Evolutionary conservation across 441 rosid species (phyloP), one percentile per base, ranked within the genome.

Genomic region (Corymbia citriodora): DNA sequence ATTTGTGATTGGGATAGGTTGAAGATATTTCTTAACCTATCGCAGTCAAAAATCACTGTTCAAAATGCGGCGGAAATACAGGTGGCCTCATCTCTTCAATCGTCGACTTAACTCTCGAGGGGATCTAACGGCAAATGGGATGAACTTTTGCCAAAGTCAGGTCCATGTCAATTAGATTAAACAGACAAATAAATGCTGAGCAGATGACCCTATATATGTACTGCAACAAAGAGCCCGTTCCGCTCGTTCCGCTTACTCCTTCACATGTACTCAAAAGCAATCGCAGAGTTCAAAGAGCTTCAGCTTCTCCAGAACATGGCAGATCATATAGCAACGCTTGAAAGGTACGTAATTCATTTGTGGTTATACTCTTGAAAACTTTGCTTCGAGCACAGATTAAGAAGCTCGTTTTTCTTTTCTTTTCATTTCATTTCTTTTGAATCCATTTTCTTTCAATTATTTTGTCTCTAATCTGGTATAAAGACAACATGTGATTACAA

Each of bases 401-500:
- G 61, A 18, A 21, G 27, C 10, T 19, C 2, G 5, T 21, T 57
- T 4, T 5, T 5, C 33, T 23, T 53, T 53, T 40, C 45, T 40
- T 40, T 40, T 40, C 45, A 40, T 55, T 7, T 55, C 10, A 1
- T 2, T 0, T 25, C 29, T 23, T 59, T 59, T 25, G 29, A 23
- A 25, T 10, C 14, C 5, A 10, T 10, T 23, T 8, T 57, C 29
- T 57, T 61, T 27, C 31, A 4, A 10, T 61, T 2, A 27, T 25
- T 61, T 5, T 27, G 4, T 5, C 29, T 5, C 25, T 61, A 15
- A 57, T 61, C 5, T 3, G 8, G 2, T 27, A 27, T 0, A 61
- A 15, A 7, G 2, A 25, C 1, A 3, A 27, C 1, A 16, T 27
- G 68, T 7, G 27, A 61, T 0, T 10, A 21, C 61, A 55, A 55